Evolutionary conservation across 768 basidiomycete species (phyloP), one percentile per base, ranked within the genome.

Genomic region (Podaxis sp.): DNA sequence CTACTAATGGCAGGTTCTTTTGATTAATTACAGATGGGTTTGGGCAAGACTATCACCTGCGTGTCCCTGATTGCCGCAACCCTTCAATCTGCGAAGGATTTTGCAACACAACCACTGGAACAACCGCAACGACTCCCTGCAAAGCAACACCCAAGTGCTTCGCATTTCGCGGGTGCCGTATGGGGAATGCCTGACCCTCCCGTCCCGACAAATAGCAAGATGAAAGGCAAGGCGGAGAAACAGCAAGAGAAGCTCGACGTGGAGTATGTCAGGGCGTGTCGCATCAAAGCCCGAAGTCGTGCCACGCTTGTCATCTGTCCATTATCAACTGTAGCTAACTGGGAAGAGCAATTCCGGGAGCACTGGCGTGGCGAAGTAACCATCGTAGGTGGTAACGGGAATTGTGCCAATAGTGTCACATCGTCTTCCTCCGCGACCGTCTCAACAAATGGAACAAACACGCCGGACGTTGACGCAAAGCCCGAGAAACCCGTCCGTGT

Each of bases 291-390:
- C 39, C 89, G 87, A 67, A 93, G 90, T 68, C 87, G 95, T 38
- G 97, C 91, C 19, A 98, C 97, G 5, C 78, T 99, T n/a, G 93
- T 99, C 69, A 84, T 99, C 30, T 99, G 97, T 69, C 97, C 97
- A 6, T 81, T 99, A 40, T 95, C 94, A 11, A 99, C 97, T 4
- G 95, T 99, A 2, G 87, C 93, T 53, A 99, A 99, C 71, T 99
- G 97, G 97, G 97, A 99, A 77, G 94, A 96, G 61, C 97, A 99
- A 74, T 94, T 99, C 70, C 86, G 90, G 63, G 97, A 99, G 72
- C 97, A 99, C 73, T 98, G 95, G 95, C 85, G 84, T 66, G 95
- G 95, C 7, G 85, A 89, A 59, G 95, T 97, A 2, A 80, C 81
- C 24, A 89, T 97, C 46, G 81, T 90, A 59, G 95, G 96, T 19